Base-by-base conservation (phyloP, 331 rosid species). In the Stylosanthes scabra region DNA sequence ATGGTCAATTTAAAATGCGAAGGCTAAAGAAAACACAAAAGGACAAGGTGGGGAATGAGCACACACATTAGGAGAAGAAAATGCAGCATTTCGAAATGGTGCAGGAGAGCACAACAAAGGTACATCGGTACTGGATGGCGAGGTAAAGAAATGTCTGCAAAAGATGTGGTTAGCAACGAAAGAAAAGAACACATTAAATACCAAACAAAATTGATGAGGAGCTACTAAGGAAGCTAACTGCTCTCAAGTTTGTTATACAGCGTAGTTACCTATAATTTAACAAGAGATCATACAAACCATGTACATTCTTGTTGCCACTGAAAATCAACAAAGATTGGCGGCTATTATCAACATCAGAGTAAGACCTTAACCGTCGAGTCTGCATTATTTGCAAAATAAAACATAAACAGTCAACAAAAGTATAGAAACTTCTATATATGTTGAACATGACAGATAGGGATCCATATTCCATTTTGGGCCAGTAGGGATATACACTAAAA, bases 41-140 rank as follows among this genome's bases (percentile, higher is more conserved):
- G 28, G 37, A 31, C 5, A 61, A 71, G 46, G 1, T 47, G 14
- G 16, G 31, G 31, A 59, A 56, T 47, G 57, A 60, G 16, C 16
- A 51, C 87, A 57, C 74, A 95, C 99, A 84, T 95, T 84, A 45
- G 97, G 97, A 70, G 91, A 83, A 80, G 93, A 90, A 65, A 86
- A 44, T 52, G 99, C 83, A 65, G 97, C 90, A 84, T 85, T 95
- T 82, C 71, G 92, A 84, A 92, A 95, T 3, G 96, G 97, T 59
- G 87, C 82, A 20, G 97, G 92, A 34, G 99, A 92, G 73, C 83
- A 88, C 73, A 95, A 81, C 46, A 90, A 77, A 63, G 99, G 98
- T 65, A 88, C 96, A 46, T 95, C 99, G 79, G 77, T 74, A 46
- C 87, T 89, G 50, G 89, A 73, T 71, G 92, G 83, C 63, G 84